Percentiles rank a stretch among this genome's conserved stretches.
These are phyloP conservation scores for Diaporthe caulivora DNA, from an alignment of 2,329 filamentous ascomycete species.

Conservation along the genomic window DNA sequence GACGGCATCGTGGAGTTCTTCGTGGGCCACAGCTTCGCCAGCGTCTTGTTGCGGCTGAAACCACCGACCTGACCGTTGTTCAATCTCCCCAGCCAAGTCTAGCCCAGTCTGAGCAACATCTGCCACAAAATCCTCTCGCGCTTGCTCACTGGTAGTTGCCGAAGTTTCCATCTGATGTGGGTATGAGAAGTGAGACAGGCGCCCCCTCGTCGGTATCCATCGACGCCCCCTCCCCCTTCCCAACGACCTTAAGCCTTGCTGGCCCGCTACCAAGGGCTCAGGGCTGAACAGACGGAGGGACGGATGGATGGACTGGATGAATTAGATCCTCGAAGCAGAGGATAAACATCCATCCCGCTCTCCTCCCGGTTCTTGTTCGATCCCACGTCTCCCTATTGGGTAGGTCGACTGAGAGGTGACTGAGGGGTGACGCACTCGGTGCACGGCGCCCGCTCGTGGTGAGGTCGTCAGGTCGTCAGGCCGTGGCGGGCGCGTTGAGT, in stretches of 20 bases:
- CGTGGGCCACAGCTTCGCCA: conserved; percentile 13
- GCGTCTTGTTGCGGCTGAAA: conserved; percentile 16
- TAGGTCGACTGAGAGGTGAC: background rate
- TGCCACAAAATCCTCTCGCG: conserved; percentile 24
- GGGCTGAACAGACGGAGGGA: conserved; percentile 35
- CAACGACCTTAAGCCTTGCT: conserved; percentile 31
- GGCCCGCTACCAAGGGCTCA: conserved; percentile 35
- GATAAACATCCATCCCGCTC: conserved; percentile 12
- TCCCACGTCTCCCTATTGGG: background rate
- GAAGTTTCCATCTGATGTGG: conserved; percentile 34
- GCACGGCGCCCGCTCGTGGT: background rate
- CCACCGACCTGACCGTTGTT: conserved; percentile 25
- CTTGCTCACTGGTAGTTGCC: conserved; percentile 30
- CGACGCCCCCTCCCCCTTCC: conserved; percentile 33
- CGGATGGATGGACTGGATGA: conserved; percentile 35
- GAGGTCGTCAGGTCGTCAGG: background rate
- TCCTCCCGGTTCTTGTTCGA: background rate
- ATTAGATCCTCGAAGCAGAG: conserved; percentile 29
- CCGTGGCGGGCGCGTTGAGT: background rate
- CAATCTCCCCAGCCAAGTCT: conserved; percentile 25
- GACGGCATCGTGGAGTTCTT: conserved; percentile 29
- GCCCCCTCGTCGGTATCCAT: conserved; percentile 36
- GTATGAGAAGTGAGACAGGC: conserved; percentile 39
- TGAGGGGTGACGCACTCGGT: background rate
- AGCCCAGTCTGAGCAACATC: conserved; percentile 13